Evolutionary conservation across 192 early-diverging fungal species (phyloP).

Genomic region (Mortierella claussenii): DNA sequence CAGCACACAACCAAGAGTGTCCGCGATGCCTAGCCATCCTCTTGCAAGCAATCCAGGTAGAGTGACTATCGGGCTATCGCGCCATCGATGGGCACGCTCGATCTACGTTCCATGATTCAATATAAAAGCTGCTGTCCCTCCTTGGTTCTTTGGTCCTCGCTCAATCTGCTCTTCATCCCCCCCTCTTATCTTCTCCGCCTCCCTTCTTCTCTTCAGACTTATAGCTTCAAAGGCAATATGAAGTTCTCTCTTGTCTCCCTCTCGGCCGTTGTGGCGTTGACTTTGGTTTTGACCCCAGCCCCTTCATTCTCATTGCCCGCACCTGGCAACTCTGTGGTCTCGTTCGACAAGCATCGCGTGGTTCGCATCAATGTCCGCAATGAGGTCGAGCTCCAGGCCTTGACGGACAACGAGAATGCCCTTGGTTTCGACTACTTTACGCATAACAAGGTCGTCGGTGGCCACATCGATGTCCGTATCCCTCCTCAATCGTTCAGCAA

Average conservation of each 20-base stretch:
- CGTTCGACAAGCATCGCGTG: conserved; percentile 53
- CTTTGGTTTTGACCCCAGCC: conserved; percentile 13
- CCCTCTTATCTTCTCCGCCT: too few relatives aligned
- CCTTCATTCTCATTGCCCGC: neutral
- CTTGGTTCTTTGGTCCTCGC: too few relatives aligned
- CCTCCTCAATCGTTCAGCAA: conserved; percentile 22
- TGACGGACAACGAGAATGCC: conserved; percentile 22
- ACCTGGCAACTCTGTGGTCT: neutral
- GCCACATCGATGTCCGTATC: conserved; percentile 49
- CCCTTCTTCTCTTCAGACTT: too few relatives aligned
- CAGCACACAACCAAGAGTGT: too few relatives aligned
- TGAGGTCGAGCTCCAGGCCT: conserved; percentile 26
- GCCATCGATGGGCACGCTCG: too few relatives aligned
- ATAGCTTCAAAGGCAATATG: conserved; percentile 17
- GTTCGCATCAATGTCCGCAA: conserved; percentile 48
- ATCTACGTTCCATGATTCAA: too few relatives aligned
- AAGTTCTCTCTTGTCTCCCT: conserved; percentile 33
- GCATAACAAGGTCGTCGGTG: conserved; percentile 42
- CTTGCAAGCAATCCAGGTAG: too few relatives aligned
- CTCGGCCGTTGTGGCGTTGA: conserved; percentile 36
- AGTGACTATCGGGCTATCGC: too few relatives aligned
- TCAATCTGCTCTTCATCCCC: too few relatives aligned
- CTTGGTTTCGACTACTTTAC: conserved; percentile 41
- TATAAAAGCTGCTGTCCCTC: too few relatives aligned
- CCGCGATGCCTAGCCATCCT: too few relatives aligned